A percentile compares a stretch with the other conserved stretches of the same genome.
Conservation (phyloP, 495 filamentous ascomycete species). For the Talaromyces trachyspermus region DNA sequence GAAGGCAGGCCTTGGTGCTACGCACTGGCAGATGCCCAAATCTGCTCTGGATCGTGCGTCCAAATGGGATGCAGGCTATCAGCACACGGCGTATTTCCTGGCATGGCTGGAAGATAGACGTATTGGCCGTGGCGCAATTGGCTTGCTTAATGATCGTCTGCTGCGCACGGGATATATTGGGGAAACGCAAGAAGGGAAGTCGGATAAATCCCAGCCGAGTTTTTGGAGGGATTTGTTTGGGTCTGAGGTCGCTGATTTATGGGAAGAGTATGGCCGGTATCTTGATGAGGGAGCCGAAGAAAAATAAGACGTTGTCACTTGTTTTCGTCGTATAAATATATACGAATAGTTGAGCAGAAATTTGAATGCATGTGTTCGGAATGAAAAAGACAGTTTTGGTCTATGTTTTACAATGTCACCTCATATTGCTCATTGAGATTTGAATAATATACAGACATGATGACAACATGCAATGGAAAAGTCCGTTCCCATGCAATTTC, state of each 20-base stretch:
- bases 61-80: slow-evolving; percentile 87
- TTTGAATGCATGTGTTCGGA: background rate
- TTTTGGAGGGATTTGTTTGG: slow-evolving; percentile 73
- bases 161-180: slow-evolving; percentile 45
- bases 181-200: slow-evolving; percentile 37
- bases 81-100: slow-evolving; percentile 87
- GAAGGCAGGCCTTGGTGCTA: slow-evolving; percentile 61
- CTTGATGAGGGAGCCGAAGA: slow-evolving; percentile 18
- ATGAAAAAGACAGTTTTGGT: no score
- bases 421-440: slow-evolving; percentile 1
- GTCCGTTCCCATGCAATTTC: slow-evolving; percentile 3
- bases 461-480: slow-evolving; percentile 3
- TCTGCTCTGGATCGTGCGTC: slow-evolving; percentile 34
- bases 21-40: slow-evolving; percentile 70
- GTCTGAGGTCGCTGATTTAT: slow-evolving; percentile 56
- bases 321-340: background rate
- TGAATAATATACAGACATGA: slow-evolving; percentile 8
- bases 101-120: slow-evolving; percentile 59
- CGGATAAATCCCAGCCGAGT: slow-evolving; percentile 29
- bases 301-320: background rate
- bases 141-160: slow-evolving; percentile 60
- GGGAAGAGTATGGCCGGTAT: slow-evolving; percentile 59
- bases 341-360: background rate
- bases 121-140: slow-evolving; percentile 68
- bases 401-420: slow-evolving; percentile 4